Evolutionary conservation across 805 yeast species (phyloP).

Genomic region (Barnettozyma californica): DNA sequence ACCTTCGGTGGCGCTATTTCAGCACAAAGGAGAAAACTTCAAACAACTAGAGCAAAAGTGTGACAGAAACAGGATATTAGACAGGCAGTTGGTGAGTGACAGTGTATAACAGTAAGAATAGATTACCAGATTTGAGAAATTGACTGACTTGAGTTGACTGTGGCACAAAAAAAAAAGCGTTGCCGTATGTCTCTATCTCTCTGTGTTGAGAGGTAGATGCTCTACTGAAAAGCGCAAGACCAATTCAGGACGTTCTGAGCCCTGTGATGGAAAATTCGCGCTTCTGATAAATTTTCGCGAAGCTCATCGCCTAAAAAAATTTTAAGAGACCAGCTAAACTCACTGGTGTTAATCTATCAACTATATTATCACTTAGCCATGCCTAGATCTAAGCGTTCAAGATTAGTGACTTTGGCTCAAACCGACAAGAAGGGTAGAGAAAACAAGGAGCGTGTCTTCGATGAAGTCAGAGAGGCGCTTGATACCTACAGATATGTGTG

Average conservation of each 20-base stretch:
- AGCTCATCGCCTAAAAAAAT: slow-evolving; percentile 1
- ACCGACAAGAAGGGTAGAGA: slow-evolving; percentile 95
- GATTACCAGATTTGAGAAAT: no score
- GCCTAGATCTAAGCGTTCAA: slow-evolving; percentile 98
- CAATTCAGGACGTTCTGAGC: not conserved
- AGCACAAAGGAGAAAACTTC: not conserved
- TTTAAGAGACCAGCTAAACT: not conserved
- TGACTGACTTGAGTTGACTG: no score
- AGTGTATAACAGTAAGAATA: no score
- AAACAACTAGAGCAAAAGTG: not conserved
- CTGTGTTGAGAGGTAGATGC: no score
- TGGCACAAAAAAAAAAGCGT: no score
- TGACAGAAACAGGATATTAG: not conserved
- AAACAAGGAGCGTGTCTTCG: slow-evolving; percentile 85
- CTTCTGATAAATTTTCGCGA: not conserved
- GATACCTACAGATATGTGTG: slow-evolving; percentile 76
- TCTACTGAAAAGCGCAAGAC: not conserved
- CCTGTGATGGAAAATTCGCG: not conserved
- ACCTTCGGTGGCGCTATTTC: not conserved
- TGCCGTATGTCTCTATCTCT: no score
- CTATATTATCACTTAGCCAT: slow-evolving; percentile 31
- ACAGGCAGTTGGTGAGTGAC: not conserved
- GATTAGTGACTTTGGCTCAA: slow-evolving; percentile 90
- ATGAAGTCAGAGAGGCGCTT: slow-evolving; percentile 78
- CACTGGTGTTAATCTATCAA: not conserved